Conservation (phyloP, 129 eudicot genomes). For the Tagetes patula region DNA sequence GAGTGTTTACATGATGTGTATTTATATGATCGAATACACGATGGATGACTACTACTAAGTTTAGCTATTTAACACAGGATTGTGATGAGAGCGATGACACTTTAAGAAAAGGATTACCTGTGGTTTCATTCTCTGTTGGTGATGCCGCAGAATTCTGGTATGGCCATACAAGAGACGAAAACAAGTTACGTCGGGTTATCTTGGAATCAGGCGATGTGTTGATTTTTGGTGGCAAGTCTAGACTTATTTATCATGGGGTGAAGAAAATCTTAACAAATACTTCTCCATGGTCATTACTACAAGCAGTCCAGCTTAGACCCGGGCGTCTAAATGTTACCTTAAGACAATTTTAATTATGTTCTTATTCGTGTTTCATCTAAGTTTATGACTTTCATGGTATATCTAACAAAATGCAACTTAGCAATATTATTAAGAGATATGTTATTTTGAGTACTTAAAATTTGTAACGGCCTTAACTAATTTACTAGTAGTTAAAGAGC, state of each 20-base stretch:
- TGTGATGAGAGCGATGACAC: constrained; percentile 50
- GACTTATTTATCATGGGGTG: constrained; percentile 58
- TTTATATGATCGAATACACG: neutral
- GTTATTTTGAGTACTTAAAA: too few relatives aligned
- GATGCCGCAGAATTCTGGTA: constrained; percentile 58
- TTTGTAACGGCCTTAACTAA: too few relatives aligned
- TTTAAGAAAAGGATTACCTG: constrained; percentile 32
- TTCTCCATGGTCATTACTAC: constrained; percentile 37
- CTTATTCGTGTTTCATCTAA: too few relatives aligned
- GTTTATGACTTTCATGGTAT: too few relatives aligned
- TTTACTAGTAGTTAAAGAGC: too few relatives aligned
- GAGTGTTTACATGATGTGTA: neutral
- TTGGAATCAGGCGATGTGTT: constrained; percentile 61
- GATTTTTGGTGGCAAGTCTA: constrained; percentile 56
- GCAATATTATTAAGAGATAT: too few relatives aligned
- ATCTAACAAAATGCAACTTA: too few relatives aligned
- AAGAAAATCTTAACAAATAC: constrained; percentile 29
- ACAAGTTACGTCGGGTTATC: constrained; percentile 35
- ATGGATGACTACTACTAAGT: too few relatives aligned
- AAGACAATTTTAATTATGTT: constrained; percentile 34
- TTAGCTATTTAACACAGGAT: constrained; percentile 27
- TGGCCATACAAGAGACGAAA: constrained; percentile 36
- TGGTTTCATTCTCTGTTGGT: constrained; percentile 56
- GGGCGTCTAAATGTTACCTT: constrained; percentile 61
- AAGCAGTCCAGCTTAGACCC: constrained; percentile 25